Conservation (phyloP, 2,329 filamentous ascomycete genomes). For the Septoria linicola region DNA sequence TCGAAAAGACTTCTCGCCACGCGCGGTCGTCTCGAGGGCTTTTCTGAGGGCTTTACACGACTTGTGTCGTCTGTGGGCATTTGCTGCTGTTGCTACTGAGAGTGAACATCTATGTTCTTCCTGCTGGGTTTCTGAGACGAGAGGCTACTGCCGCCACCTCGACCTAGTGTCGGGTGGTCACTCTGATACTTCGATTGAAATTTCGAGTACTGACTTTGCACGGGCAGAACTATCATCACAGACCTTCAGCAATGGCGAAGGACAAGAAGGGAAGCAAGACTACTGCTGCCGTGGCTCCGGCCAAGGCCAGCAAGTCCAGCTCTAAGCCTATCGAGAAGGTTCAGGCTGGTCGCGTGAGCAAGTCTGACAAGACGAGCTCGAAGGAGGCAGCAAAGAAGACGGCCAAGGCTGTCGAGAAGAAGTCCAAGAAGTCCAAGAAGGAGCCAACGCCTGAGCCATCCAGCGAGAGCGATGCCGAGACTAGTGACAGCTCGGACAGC, state of each 20-base stretch:
- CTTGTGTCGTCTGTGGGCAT: slow-evolving; percentile 37
- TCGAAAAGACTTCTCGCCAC: slow-evolving; percentile 27
- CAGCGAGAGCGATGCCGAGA: slow-evolving; percentile 37
- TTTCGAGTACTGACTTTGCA: slow-evolving; percentile 30
- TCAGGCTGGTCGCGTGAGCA: slow-evolving; percentile 66
- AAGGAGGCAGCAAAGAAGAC: slow-evolving; percentile 54
- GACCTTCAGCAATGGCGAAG: slow-evolving; percentile 44
- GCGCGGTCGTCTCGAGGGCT: slow-evolving; percentile 34
- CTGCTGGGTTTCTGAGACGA: slow-evolving; percentile 42
- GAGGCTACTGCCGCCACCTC: slow-evolving; percentile 24
- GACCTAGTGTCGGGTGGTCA: slow-evolving; percentile 15
- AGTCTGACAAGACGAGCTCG: slow-evolving; percentile 61
- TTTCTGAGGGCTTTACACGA: slow-evolving; percentile 38
- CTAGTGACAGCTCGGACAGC: slow-evolving; percentile 39
- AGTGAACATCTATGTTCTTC: slow-evolving; percentile 42
- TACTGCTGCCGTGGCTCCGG: slow-evolving; percentile 30
- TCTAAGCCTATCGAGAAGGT: slow-evolving; percentile 50
- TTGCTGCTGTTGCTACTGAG: slow-evolving; percentile 40
- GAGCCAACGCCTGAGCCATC: slow-evolving; percentile 48
- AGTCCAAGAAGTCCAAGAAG: slow-evolving; percentile 47
- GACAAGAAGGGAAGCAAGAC: slow-evolving; percentile 44
- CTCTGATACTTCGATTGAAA: slow-evolving; percentile 20
- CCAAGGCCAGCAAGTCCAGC: slow-evolving; percentile 29
- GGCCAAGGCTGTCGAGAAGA: slow-evolving; percentile 44
- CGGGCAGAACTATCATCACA: slow-evolving; percentile 34